Conservation (phyloP, 306 rosid species). For the Trichosanthes truncata region DNA sequence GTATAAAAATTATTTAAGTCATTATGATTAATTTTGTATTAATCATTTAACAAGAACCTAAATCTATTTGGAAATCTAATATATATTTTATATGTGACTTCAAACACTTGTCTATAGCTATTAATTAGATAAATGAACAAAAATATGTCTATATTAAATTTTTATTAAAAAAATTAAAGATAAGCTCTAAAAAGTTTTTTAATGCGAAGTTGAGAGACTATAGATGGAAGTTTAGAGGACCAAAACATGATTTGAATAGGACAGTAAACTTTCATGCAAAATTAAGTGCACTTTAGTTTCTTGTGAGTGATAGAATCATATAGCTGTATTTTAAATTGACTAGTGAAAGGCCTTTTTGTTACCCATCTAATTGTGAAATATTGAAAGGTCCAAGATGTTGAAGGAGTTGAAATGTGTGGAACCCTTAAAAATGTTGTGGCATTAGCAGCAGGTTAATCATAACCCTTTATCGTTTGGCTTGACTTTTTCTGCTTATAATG, state of each 20-base stretch:
- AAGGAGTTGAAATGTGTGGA: conserved; percentile 94
- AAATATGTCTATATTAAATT: not conserved
- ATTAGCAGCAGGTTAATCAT: conserved; percentile 71
- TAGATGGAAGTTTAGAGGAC: not conserved
- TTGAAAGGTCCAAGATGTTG: conserved; percentile 69
- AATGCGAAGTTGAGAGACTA: not conserved
- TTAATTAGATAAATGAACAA: not conserved
- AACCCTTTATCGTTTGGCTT: not conserved
- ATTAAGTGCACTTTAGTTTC: not conserved
- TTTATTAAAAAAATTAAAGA: not conserved
- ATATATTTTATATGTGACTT: not conserved
- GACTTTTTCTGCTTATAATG: conserved; percentile 7
- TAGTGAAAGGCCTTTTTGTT: conserved; percentile 10
- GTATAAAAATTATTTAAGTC: not conserved
- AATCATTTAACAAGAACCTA: not conserved
- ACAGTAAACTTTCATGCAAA: not conserved
- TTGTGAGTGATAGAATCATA: not conserved
- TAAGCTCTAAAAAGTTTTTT: not conserved
- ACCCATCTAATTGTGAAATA: conserved; percentile 14
- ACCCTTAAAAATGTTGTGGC: conserved; percentile 89
- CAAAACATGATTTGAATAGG: not conserved
- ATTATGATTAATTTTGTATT: not conserved
- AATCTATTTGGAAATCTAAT: not conserved
- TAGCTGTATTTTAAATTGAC: not conserved
- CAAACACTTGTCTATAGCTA: not conserved